A percentile compares a stretch with the other conserved stretches of the same genome.
Conservation (phyloP, 176 grass and related monocot species). For the Lolium perenne region DNA sequence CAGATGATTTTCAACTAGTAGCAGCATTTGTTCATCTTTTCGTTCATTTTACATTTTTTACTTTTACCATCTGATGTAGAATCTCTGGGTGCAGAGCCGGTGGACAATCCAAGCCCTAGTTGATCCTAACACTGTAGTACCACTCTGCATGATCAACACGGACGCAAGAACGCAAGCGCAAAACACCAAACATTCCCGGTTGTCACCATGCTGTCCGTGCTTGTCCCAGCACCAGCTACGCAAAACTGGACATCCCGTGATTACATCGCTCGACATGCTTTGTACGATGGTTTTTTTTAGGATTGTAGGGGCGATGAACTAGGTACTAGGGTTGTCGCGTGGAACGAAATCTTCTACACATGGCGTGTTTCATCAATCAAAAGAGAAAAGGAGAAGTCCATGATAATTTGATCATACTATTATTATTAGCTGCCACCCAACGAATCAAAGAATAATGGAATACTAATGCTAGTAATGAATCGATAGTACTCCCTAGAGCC, state of each 20-base stretch:
- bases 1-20: no score
- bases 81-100: neutral
- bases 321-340: neutral
- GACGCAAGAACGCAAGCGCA: neutral
- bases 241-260: conserved; percentile 38
- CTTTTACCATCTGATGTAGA: neutral
- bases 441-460: conserved; percentile 52
- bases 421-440: conserved; percentile 56
- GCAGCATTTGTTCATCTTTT: no score
- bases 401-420: conserved; percentile 25
- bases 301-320: neutral
- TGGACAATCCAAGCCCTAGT: neutral
- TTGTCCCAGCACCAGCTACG: neutral
- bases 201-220: conserved; percentile 32
- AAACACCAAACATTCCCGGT: conserved; percentile 30
- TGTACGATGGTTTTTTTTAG: neutral
- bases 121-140: neutral
- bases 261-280: conserved; percentile 1
- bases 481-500: conserved; percentile 35
- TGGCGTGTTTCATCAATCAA: neutral
- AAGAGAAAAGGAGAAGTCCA: no score
- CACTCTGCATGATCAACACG: conserved; percentile 1
- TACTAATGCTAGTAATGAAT: conserved; percentile 3
- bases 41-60: no score
- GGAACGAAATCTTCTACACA: neutral